A percentile compares a stretch with the other conserved stretches of the same genome.
Evolutionary conservation across 306 rosid genomes (phyloP).

Genomic region (Canavalia gladiata): DNA sequence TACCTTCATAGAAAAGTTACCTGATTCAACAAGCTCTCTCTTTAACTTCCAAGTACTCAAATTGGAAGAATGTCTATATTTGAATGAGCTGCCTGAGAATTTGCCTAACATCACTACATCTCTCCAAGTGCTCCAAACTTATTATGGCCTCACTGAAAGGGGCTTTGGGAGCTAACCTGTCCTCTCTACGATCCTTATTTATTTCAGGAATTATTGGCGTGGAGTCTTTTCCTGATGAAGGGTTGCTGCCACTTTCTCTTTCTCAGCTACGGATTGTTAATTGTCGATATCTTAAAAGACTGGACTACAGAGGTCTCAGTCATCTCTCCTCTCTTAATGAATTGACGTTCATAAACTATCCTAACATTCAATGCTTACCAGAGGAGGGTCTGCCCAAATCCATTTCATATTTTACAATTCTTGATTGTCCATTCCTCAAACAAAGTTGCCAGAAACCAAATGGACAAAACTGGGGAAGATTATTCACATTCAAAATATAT

Average conservation of each 20-base stretch:
- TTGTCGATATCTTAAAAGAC: neutral
- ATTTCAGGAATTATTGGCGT: too few species aligned
- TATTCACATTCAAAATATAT: neutral
- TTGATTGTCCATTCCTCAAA: slow-evolving; percentile 31
- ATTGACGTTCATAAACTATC: neutral
- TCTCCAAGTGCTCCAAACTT: neutral
- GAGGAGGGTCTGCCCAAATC: neutral
- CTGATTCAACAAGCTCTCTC: neutral
- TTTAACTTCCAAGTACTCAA: slow-evolving; percentile 13
- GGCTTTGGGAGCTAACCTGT: neutral
- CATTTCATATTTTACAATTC: neutral
- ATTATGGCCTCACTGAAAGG: neutral
- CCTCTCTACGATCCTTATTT: neutral
- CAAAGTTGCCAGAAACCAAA: neutral
- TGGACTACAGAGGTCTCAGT: neutral
- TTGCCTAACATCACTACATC: neutral
- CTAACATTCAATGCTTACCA: neutral
- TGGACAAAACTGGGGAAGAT: slow-evolving; percentile 46
- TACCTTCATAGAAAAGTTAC: neutral
- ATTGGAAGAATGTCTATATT: neutral
- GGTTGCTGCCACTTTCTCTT: too few species aligned
- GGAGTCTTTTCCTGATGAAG: too few species aligned
- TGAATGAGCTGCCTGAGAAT: neutral
- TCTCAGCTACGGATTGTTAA: neutral
- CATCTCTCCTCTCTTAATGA: neutral